Base-by-base conservation (phyloP, 768 basidiomycete genomes). In the Suillus subalutaceus region DNA sequence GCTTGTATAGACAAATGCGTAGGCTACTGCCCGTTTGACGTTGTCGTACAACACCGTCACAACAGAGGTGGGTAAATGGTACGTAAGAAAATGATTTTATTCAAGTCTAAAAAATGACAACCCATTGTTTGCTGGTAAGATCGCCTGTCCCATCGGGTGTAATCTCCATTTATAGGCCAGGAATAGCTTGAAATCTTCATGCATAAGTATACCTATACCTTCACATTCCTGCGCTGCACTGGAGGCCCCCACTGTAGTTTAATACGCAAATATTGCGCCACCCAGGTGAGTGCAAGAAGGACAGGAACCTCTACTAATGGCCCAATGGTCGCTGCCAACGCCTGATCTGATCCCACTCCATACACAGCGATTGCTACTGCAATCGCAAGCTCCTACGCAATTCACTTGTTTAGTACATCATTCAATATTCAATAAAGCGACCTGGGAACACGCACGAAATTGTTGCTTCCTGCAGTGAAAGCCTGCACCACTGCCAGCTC, bases 251-350 rank as follows among this genome's bases (percentile, higher is more conserved):
- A 88, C 6, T 69, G 59, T 32, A 88, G 72, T 65, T 72, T 79
- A 53, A 71, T 70, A 52, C 78, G 75, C 20, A 87, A 70, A 52
- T 75, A 82, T 15, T 88, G 79, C 3, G 90, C 85, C 6, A 90
- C 81, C 84, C 86, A 92, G 6, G 88, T 90, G 64, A 94, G 75
- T 1, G 80, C 80, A 16, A 94, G 83, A 55, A 94, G 77, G 2
- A 93, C 91, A 0, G 92, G 93, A 0, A 95, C 93, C 72, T 92
- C 89, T 0, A 90, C 86, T n/a, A 92, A 78, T 0, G 89, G 90
- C 0, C 91, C 90, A 26, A 91, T 88, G 0, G 92, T 93, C 0
- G 92, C 91, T 0, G 93, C 93, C 1, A 95, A 80, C 0, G 91
- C 92, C 77, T 95, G 89, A 63, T 90, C 87, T 0, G 91, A 92